Conservation (phyloP, 345 rosid genomes). For the Linum tenue region DNA sequence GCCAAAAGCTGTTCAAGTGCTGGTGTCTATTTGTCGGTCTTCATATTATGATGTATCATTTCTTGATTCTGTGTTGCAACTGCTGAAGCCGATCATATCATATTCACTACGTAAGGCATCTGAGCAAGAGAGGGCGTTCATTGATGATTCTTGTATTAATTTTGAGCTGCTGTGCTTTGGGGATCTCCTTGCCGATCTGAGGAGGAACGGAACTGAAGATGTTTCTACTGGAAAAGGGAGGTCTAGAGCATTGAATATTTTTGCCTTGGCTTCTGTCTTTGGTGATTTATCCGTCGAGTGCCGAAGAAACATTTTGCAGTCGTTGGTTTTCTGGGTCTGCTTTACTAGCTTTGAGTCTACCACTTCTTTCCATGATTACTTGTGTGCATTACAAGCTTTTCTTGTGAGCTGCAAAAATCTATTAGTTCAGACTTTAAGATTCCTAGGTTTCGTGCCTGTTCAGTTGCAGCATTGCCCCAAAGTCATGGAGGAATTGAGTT, state of each 20-base stretch:
- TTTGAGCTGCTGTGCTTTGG: conserved; percentile 72
- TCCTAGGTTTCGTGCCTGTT: conserved; percentile 34
- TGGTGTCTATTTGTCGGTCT: conserved; percentile 52
- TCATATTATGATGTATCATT: conserved; percentile 58
- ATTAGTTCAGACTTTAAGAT: conserved; percentile 33
- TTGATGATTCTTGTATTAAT: conserved; percentile 48
- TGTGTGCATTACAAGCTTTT: conserved; percentile 50
- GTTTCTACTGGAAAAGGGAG: conserved; percentile 26
- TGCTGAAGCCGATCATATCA: conserved; percentile 66
- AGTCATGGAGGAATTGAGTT: conserved; percentile 12
- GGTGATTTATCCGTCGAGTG: conserved; percentile 50
- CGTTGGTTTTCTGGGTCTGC: conserved; percentile 48
- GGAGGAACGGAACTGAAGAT: conserved; percentile 29
- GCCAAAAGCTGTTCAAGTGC: conserved; percentile 63
- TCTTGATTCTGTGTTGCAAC: conserved; percentile 43
- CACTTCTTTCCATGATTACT: conserved; percentile 55
- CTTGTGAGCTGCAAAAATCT: conserved; percentile 52
- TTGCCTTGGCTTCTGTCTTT: conserved; percentile 49
- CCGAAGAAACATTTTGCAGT: conserved; percentile 42
- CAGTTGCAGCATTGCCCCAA: conserved; percentile 27
- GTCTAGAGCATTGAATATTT: conserved; percentile 45
- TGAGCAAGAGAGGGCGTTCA: conserved; percentile 37
- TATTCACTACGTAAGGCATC: conserved; percentile 49
- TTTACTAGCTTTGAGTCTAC: conserved; percentile 54
- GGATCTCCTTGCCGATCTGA: conserved; percentile 47